Evolutionary conservation across 2,329 filamentous ascomycete species (phyloP).

Genomic region (Mollisia scopiformis): DNA sequence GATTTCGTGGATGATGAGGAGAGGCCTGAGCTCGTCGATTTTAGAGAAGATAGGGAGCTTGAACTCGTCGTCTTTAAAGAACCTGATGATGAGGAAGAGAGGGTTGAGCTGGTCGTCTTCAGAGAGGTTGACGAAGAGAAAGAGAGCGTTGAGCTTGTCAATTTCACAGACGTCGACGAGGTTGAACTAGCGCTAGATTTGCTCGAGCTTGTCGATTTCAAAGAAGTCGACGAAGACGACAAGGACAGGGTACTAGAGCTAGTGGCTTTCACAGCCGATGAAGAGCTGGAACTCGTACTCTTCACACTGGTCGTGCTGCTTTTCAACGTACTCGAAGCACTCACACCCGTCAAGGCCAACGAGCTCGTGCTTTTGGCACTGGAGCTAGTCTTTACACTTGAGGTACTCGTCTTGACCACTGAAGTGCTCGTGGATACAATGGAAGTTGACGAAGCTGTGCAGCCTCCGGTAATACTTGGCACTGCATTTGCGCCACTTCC

Average conservation of each 20-base stretch:
- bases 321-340: too few relatives aligned
- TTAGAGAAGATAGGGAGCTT: background rate
- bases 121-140: background rate
- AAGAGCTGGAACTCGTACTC: too few relatives aligned
- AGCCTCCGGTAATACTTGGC: conserved; percentile 12
- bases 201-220: background rate
- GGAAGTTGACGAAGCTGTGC: too few relatives aligned
- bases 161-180: background rate
- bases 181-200: background rate
- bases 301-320: too few relatives aligned
- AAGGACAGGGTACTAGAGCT: background rate
- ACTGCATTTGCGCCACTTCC: conserved; percentile 13
- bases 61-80: background rate
- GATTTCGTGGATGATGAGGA: background rate
- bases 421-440: too few relatives aligned
- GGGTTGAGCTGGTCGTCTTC: background rate
- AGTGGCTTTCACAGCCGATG: background rate
- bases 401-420: too few relatives aligned
- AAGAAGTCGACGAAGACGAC: background rate
- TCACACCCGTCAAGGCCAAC: too few relatives aligned
- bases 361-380: too few relatives aligned
- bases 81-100: background rate
- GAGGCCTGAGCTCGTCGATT: background rate
- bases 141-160: background rate
- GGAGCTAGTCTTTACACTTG: too few relatives aligned